Evolutionary conservation across 441 rosid species (phyloP), one percentile per base, ranked within the genome.

Genomic region (Sinapis alba): DNA sequence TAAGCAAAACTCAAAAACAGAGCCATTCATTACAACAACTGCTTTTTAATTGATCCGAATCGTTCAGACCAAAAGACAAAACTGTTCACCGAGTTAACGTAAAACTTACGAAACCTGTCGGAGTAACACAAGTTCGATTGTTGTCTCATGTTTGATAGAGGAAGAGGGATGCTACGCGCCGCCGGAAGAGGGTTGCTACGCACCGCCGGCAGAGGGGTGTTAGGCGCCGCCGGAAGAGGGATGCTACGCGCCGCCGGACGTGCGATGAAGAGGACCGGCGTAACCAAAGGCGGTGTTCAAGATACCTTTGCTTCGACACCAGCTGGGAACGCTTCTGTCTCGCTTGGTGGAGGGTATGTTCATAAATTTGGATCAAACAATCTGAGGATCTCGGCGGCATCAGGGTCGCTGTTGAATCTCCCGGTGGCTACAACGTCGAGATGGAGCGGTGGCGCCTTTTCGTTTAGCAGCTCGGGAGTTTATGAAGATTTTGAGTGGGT

Each of bases 401-500:
- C 83, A 24, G 68, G 74, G 77, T 73, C 79, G 20, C 71, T 77
- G 62, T 69, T 79, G 66, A 83, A 68, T 65, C 34, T 79, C 1
- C 87, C 91, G 0, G 54, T 82, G 45, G 60, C 88, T 83, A 84
- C 79, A n/a, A 65, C 68, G 71, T 26, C 73, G 26, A 83, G 86
- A 23, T 77, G 76, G 47, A 72, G 69, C 38, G 57, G 41, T 51
- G 72, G 79, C 1, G 76, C 78, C 59, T 82, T 85, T 64, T 61
- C 85, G 21, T 72, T 79, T 73, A 68, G 30, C 34, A 62, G 58
- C 27, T 57, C 84, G 4, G 72, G 77, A 7, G 75, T 67, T 34
- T 74, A 69, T 59, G 98, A 89, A 38, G 96, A 90, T 1, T 86
- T 78, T 73, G 94, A 89, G 66, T 87, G 92, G 93, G 91, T 88